A percentile compares a stretch with the other conserved stretches of the same genome.
Conservation (phyloP, 2,329 filamentous ascomycete genomes). For the Ilyonectria sp. region DNA sequence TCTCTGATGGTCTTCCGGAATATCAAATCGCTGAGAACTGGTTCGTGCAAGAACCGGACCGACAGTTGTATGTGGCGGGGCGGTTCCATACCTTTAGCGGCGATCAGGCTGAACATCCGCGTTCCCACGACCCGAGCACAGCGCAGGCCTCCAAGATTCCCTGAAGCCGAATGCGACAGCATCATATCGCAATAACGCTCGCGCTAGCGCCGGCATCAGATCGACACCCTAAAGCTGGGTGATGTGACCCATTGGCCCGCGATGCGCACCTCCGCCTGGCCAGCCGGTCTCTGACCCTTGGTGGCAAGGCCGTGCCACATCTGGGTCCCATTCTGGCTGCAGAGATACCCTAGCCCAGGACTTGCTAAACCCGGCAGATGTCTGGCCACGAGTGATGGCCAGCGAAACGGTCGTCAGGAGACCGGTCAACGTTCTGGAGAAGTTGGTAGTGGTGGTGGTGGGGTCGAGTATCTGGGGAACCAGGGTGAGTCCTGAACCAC, state of each 20-base stretch:
- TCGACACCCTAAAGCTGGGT: slow-evolving; percentile 28
- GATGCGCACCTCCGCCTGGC: slow-evolving; percentile 19
- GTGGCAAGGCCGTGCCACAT: slow-evolving; percentile 8
- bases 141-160: not conserved
- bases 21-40: slow-evolving; percentile 4
- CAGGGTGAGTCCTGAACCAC: slow-evolving; percentile 23
- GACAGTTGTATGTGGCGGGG: slow-evolving; percentile 12
- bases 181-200: not conserved
- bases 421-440: slow-evolving; percentile 7
- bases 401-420: slow-evolving; percentile 4
- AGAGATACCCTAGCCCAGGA: slow-evolving; percentile 17
- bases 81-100: slow-evolving; percentile 6
- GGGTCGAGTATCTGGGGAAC: slow-evolving; percentile 15
- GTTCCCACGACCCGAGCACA: not conserved
- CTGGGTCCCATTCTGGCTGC: slow-evolving; percentile 14
- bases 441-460: slow-evolving; percentile 23
- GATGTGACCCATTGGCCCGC: slow-evolving; percentile 33
- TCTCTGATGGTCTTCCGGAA: not conserved
- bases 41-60: not conserved
- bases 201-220: slow-evolving; percentile 41
- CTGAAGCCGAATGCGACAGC: slow-evolving; percentile 3
- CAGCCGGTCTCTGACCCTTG: slow-evolving; percentile 21
- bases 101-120: slow-evolving; percentile 11
- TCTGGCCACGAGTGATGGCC: slow-evolving; percentile 15
- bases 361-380: slow-evolving; percentile 3